These are phyloP conservation scores for Trametes cinnabarina DNA, from an alignment of 768 basidiomycete species.

Conservation along the genomic window DNA sequence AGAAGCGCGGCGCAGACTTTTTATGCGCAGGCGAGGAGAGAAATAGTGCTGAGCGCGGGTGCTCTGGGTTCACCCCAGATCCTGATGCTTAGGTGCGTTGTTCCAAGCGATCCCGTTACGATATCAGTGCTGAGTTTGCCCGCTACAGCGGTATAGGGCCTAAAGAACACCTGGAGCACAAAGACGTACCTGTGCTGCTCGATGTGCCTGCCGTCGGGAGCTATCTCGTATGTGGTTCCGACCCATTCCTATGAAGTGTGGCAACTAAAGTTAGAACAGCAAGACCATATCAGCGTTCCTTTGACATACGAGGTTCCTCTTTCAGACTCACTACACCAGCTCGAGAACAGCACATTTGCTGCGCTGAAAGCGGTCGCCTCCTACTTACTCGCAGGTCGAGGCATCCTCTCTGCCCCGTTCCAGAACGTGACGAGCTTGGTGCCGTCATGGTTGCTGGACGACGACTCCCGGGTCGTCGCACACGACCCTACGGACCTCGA, in stretches of 20 bases:
- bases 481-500: constrained; percentile 1
- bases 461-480: background rate
- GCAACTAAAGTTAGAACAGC: background rate
- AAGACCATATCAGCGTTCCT: constrained; percentile 19
- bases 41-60: constrained; percentile 26
- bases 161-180: constrained; percentile 15
- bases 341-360: constrained; percentile 4
- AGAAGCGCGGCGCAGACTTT: background rate
- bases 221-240: constrained; percentile 18
- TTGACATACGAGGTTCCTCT: constrained; percentile 14
- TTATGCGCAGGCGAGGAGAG: constrained; percentile 14
- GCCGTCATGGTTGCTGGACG: constrained; percentile 12
- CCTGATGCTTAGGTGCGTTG: constrained; percentile 32
- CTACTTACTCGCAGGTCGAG: constrained; percentile 16
- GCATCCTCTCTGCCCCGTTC: constrained; percentile 13
- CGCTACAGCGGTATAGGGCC: constrained; percentile 27
- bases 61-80: constrained; percentile 36
- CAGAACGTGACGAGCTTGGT: constrained; percentile 8
- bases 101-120: background rate
- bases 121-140: no score
- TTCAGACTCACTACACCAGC: constrained; percentile 14
- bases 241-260: background rate
- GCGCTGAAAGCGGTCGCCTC: constrained; percentile 4
- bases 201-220: constrained; percentile 29
- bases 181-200: constrained; percentile 19